These are phyloP conservation scores for Lentinula sp. DNA, from an alignment of 768 basidiomycete genomes.

Conservation along the genomic window DNA sequence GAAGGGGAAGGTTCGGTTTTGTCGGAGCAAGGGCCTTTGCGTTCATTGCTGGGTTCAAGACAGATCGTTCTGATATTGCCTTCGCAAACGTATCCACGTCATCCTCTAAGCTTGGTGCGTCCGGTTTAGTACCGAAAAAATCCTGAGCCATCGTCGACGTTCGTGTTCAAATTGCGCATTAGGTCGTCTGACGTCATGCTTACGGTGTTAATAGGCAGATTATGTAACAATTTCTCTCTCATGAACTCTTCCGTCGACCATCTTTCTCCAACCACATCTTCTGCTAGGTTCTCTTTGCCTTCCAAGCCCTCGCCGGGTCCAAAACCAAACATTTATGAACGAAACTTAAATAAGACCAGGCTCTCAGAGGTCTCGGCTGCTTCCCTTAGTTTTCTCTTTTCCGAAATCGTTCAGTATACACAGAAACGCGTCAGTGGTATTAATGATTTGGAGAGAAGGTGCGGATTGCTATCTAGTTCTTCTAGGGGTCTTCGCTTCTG, in stretches of 20 bases:
- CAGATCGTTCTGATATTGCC: neutral
- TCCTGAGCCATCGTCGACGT: slow-evolving; percentile 2
- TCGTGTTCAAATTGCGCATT: neutral
- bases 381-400: slow-evolving; percentile 87
- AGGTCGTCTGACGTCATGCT: neutral
- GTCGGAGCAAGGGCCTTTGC: neutral
- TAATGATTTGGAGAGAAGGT: slow-evolving; percentile 93
- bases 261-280: slow-evolving; percentile 47
- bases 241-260: neutral
- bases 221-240: neutral
- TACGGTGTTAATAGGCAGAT: neutral
- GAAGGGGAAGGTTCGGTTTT: neutral
- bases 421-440: slow-evolving; percentile 94
- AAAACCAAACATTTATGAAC: slow-evolving; percentile 83
- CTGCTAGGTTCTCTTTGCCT: slow-evolving; percentile 64
- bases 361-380: slow-evolving; percentile 76
- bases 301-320: slow-evolving; percentile 34
- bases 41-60: neutral
- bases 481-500: neutral
- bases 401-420: slow-evolving; percentile 92
- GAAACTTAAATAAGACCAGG: slow-evolving; percentile 83
- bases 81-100: slow-evolving; percentile 4
- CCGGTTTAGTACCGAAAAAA: slow-evolving; percentile 3
- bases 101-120: neutral
- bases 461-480: slow-evolving; percentile 15